A percentile compares a stretch with the other conserved stretches of the same genome.
Evolutionary conservation across 2,329 filamentous ascomycete genomes (phyloP).

Genomic region (Arthrinium phaeospermum): DNA sequence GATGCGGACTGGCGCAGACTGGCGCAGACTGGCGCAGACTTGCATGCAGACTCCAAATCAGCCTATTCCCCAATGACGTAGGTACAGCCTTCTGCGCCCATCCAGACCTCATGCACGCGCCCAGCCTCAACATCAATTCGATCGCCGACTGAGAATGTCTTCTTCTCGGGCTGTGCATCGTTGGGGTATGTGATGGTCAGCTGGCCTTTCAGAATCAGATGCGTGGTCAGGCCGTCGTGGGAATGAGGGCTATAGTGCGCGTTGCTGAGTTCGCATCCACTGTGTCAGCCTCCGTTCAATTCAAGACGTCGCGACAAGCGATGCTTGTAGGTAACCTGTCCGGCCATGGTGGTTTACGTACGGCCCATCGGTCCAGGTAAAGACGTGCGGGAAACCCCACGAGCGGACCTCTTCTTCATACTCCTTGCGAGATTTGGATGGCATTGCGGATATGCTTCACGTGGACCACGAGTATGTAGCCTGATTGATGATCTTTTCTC

Average conservation of each 20-base stretch:
- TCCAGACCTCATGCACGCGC: slow-evolving; percentile 72
- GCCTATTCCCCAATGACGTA: slow-evolving; percentile 67
- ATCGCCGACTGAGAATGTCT: slow-evolving; percentile 64
- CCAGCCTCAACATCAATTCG: slow-evolving; percentile 70
- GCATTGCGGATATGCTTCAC: slow-evolving; percentile 24
- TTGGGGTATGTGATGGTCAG: slow-evolving; percentile 72
- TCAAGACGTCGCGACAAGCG: neutral
- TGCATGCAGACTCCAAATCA: neutral
- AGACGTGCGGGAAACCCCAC: slow-evolving; percentile 73
- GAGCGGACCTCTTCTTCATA: slow-evolving; percentile 67
- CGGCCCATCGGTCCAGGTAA: slow-evolving; percentile 75
- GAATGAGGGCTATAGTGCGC: slow-evolving; percentile 72
- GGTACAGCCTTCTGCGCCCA: slow-evolving; percentile 69
- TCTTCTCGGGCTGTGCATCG: slow-evolving; percentile 59
- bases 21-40: neutral
- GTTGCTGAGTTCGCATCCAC: slow-evolving; percentile 53
- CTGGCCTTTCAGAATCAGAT: slow-evolving; percentile 69
- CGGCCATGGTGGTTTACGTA: slow-evolving; percentile 45
- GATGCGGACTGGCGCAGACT: neutral
- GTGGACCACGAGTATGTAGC: neutral
- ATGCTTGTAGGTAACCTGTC: neutral
- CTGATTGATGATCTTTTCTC: neutral
- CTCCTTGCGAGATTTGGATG: slow-evolving; percentile 33
- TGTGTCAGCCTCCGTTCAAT: neutral
- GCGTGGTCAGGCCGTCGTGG: slow-evolving; percentile 69